These are phyloP conservation scores for Hirschioporus abietinus DNA, from an alignment of 768 basidiomycete species.

Conservation along the genomic window DNA sequence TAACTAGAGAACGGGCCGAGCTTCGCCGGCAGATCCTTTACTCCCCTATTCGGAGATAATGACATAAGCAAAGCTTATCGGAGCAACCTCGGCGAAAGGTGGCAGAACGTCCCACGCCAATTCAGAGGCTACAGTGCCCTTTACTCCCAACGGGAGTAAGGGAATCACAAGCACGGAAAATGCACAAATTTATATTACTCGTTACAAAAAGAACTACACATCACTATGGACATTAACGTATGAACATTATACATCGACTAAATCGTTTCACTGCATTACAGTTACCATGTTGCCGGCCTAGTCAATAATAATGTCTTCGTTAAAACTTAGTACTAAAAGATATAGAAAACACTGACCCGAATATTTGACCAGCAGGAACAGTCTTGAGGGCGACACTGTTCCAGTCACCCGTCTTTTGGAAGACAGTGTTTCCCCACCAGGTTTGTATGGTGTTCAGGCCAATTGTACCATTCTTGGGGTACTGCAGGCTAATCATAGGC, in stretches of 20 bases:
- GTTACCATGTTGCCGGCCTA: neutral
- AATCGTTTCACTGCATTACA: neutral
- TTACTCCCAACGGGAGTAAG: no score
- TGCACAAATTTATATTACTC: no score
- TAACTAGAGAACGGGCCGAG: no score
- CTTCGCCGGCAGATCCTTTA: no score
- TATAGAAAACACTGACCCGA: slow-evolving; percentile 17
- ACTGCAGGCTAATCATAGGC: slow-evolving; percentile 22
- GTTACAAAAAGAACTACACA: neutral
- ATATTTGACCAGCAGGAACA: slow-evolving; percentile 18
- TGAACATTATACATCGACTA: neutral
- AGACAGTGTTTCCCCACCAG: slow-evolving; percentile 36
- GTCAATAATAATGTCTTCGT: neutral
- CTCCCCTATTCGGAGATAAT: no score
- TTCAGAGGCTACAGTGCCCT: no score
- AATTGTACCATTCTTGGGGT: slow-evolving; percentile 27
- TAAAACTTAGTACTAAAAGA: neutral
- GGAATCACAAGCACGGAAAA: no score
- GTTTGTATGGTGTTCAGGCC: slow-evolving; percentile 26
- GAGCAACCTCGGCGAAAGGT: no score
- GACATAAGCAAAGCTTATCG: no score
- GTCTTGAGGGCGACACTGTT: slow-evolving; percentile 18
- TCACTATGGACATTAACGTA: neutral
- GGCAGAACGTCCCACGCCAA: no score
- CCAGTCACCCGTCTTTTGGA: slow-evolving; percentile 27